These are phyloP conservation scores for Rhamnella rubrinervis DNA, from an alignment of 331 rosid genomes.

Conservation along the genomic window DNA sequence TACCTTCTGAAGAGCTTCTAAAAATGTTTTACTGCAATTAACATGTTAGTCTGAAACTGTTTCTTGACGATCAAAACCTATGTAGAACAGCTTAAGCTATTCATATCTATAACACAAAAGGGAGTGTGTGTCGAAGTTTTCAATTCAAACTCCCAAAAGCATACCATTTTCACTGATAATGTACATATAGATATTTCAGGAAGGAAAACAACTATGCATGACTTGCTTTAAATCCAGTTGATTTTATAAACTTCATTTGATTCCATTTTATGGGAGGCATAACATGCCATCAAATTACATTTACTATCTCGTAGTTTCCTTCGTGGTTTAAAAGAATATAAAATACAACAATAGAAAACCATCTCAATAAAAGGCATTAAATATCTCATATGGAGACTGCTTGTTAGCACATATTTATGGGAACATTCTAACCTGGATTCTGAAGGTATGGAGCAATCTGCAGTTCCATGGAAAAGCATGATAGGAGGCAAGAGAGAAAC, in stretches of 20 bases:
- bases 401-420: background rate
- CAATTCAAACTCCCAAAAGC: background rate
- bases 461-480: slow-evolving; percentile 79
- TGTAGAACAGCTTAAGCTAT: background rate
- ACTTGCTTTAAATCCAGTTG: background rate
- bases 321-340: background rate
- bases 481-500: slow-evolving; percentile 67
- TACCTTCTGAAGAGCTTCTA: slow-evolving; percentile 49
- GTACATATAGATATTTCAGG: background rate
- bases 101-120: background rate
- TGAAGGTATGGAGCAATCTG: slow-evolving; percentile 81
- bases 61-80: background rate
- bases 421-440: slow-evolving; percentile 65
- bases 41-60: slow-evolving; percentile 8
- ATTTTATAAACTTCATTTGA: background rate
- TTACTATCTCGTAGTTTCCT: background rate
- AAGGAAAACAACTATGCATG: background rate
- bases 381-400: background rate
- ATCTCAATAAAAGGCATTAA: background rate
- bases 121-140: background rate
- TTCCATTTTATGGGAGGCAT: background rate
- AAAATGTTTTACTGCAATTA: slow-evolving; percentile 65
- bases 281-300: too few species aligned
- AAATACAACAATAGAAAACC: background rate
- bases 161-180: background rate